phyloP scores from a whole-genome alignment of 257 asterid genomes.

The Verbascum thapsus region DNA sequence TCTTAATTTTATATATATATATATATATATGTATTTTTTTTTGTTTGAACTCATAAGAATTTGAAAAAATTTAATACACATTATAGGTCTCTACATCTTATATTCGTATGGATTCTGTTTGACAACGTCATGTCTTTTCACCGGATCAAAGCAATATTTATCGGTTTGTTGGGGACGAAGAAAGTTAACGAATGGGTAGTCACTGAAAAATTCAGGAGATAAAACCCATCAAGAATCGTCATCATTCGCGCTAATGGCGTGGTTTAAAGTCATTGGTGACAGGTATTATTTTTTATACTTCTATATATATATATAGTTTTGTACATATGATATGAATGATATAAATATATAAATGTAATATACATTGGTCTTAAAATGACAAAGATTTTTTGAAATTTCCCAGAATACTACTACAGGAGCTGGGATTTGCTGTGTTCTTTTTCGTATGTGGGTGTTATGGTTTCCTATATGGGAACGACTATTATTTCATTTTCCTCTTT shows the following conservation, averaged over 20 bases:
- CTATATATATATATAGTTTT: too few relatives aligned
- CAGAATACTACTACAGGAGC: constrained; percentile 72
- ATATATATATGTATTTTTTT: too few relatives aligned
- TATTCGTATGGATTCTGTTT: constrained; percentile 91
- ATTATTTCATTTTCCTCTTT: constrained; percentile 76
- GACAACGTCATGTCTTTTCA: constrained; percentile 97
- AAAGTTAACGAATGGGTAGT: constrained; percentile 98
- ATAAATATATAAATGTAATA: too few relatives aligned
- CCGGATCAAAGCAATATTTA: constrained; percentile 92
- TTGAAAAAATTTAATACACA: too few relatives aligned
- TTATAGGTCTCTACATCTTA: constrained; percentile 88
- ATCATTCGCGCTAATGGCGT: constrained; percentile 48
- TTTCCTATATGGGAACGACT: constrained; percentile 70
- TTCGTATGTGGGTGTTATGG: constrained; percentile 93
- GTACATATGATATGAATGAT: too few relatives aligned
- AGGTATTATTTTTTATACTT: constrained; percentile 42
- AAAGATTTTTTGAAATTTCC: too few relatives aligned
- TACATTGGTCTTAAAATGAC: too few relatives aligned
- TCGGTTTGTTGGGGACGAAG: constrained; percentile 80
- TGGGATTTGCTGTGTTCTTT: constrained; percentile 76
- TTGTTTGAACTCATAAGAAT: too few relatives aligned
- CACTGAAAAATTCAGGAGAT: constrained; percentile 94
- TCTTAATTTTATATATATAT: too few relatives aligned
- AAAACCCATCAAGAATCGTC: constrained; percentile 53
- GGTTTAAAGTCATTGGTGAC: constrained; percentile 56